Evolutionary conservation across 345 rosid species (phyloP).

Genomic region (Citrus cavaleriei): DNA sequence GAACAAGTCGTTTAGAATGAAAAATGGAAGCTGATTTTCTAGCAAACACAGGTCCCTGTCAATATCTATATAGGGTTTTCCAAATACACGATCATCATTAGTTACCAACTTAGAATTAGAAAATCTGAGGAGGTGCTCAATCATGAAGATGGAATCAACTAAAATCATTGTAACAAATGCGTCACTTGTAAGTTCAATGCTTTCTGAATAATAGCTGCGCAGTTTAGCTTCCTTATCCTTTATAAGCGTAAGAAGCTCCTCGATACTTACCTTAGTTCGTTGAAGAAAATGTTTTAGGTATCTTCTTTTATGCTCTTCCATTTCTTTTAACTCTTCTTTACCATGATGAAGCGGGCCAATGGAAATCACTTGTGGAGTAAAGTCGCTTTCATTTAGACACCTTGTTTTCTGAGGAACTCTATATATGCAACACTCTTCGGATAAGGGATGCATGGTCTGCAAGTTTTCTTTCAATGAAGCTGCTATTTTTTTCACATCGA

Average conservation of each 20-base stretch:
- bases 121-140: not conserved
- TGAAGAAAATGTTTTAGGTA: slow-evolving; percentile 9
- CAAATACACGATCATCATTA: not conserved
- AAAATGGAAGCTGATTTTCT: slow-evolving; percentile 27
- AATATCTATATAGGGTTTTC: slow-evolving; percentile 1
- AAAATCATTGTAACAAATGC: slow-evolving; percentile 19
- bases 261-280: not conserved
- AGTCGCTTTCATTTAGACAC: not conserved
- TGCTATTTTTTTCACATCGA: no score
- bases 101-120: not conserved
- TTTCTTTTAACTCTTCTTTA: not conserved
- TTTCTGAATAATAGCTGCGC: slow-evolving; percentile 4
- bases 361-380: not conserved
- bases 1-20: slow-evolving; percentile 13
- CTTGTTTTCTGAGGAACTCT: not conserved
- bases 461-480: no score
- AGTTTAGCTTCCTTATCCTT: not conserved
- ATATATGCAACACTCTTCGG: not conserved
- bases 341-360: slow-evolving; percentile 9
- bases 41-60: slow-evolving; percentile 8
- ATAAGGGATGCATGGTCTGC: no score
- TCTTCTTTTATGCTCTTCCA: slow-evolving; percentile 19
- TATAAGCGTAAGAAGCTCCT: not conserved
- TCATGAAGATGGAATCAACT: slow-evolving; percentile 18
- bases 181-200: not conserved